Evolutionary conservation across 2,329 filamentous ascomycete genomes (phyloP).

Genomic region (Colletotrichum euphorbiae): DNA sequence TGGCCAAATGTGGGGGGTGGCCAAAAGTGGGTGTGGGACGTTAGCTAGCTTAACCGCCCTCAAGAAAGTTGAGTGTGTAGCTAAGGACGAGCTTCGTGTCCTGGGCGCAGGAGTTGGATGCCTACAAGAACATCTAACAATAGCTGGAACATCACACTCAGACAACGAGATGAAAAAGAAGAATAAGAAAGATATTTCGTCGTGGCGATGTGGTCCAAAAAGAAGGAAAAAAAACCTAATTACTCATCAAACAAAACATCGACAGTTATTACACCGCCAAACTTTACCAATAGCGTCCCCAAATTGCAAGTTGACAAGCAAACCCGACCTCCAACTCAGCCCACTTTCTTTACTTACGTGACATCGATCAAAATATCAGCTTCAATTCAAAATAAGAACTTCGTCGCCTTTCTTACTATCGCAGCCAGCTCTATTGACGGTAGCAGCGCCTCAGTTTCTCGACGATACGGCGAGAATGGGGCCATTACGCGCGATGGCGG

Average conservation of each 20-base stretch:
- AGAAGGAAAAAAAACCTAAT: too few relatives aligned
- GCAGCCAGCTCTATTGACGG: background rate
- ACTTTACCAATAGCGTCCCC: too few relatives aligned
- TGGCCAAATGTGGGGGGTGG: too few relatives aligned
- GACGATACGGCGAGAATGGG: slow-evolving; percentile 8
- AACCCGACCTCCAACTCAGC: too few relatives aligned
- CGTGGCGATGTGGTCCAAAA: too few relatives aligned
- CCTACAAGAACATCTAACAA: background rate
- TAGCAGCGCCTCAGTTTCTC: background rate
- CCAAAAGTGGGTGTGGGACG: too few relatives aligned
- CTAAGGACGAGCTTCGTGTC: background rate
- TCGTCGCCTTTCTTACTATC: background rate
- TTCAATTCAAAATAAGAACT: slow-evolving; percentile 3
- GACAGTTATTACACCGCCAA: background rate
- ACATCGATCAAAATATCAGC: background rate
- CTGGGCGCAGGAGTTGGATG: background rate
- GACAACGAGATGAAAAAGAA: background rate
- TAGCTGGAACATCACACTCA: background rate
- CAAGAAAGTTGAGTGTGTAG: background rate
- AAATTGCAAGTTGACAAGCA: too few relatives aligned
- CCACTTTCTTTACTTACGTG: background rate
- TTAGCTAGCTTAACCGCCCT: too few relatives aligned
- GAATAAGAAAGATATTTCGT: background rate
- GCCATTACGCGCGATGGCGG: background rate
- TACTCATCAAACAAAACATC: too few relatives aligned